Percentiles rank a stretch among this genome's conserved stretches.
Conservation (phyloP, 768 basidiomycete species). For the Mycena rebaudengoi region DNA sequence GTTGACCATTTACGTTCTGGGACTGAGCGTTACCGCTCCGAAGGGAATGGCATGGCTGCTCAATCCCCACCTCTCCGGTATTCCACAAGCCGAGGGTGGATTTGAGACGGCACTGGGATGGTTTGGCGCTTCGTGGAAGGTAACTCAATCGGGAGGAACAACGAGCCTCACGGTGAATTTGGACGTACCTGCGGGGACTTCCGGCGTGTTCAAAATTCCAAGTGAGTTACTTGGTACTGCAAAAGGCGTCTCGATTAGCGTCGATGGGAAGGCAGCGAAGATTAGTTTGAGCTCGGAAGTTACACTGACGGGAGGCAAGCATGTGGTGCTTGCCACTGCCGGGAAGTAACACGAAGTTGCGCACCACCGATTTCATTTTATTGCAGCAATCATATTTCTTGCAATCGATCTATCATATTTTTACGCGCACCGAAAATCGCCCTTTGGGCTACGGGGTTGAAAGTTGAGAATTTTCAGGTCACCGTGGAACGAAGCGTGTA, state of each 20-base stretch:
- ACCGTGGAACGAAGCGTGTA: no score
- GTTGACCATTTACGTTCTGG: constrained; percentile 63
- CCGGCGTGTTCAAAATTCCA: constrained; percentile 40
- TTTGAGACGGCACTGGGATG: constrained; percentile 62
- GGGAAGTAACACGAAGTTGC: no score
- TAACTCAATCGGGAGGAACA: constrained; percentile 13
- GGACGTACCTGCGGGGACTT: constrained; percentile 40
- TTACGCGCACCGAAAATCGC: no score
- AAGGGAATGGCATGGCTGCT: constrained; percentile 58
- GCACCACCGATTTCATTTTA: no score
- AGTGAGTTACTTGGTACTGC: constrained; percentile 3
- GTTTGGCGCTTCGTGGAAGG: constrained; percentile 57
- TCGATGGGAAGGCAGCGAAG: constrained; percentile 25
- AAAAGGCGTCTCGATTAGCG: constrained; percentile 8
- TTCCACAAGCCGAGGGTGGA: constrained; percentile 55
- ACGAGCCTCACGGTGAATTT: constrained; percentile 33
- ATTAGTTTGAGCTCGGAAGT: background rate
- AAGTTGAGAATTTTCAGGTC: no score
- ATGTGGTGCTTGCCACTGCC: background rate
- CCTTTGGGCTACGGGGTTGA: no score
- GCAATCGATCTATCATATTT: no score
- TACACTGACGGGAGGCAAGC: background rate
- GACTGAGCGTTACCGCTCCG: constrained; percentile 57
- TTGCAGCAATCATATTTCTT: no score
- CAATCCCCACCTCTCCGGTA: constrained; percentile 52